Percentiles rank a stretch among this genome's conserved stretches.
phyloP scores from a whole-genome alignment of 1,284 basidiomycete genomes.

The Erythrobasidium hasegawianum region DNA sequence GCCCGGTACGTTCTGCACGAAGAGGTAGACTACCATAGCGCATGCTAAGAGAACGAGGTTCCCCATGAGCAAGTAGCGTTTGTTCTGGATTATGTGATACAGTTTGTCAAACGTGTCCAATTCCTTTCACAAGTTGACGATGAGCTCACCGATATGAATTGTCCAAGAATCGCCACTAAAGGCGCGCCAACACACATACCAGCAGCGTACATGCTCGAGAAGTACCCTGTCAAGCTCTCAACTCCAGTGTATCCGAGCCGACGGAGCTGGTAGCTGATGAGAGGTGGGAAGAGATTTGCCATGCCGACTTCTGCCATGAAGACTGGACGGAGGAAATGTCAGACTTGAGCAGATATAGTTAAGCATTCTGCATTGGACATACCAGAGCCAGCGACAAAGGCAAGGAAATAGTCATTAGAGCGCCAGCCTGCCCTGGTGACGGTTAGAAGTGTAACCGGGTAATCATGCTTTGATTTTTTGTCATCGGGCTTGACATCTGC shows the following conservation, averaged over 20 bases:
- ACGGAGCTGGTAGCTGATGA: background rate
- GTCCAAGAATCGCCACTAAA: background rate
- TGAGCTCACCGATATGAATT: background rate
- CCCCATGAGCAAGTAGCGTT: background rate
- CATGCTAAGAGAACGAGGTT: background rate
- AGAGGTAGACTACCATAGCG: slow-evolving; percentile 7
- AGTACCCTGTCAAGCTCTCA: background rate
- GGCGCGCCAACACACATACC: background rate
- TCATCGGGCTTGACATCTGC: no score
- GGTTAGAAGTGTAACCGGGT: no score
- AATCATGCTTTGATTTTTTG: no score
- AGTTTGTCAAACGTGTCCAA: no score
- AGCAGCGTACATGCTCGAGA: background rate
- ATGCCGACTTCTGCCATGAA: background rate
- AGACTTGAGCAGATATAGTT: background rate
- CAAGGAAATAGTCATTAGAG: background rate
- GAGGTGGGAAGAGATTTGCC: background rate
- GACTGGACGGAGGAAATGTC: background rate
- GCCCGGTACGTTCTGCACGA: slow-evolving; percentile 11
- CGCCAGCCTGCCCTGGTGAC: background rate
- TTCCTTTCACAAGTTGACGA: background rate
- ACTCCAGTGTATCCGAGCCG: background rate
- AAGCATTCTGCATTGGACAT: background rate
- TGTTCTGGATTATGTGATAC: no score
- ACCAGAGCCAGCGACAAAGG: background rate